A percentile compares a stretch with the other conserved stretches of the same genome.
Conservation (phyloP, 2,329 filamentous ascomycete species). For the Aspergillus sp. region DNA sequence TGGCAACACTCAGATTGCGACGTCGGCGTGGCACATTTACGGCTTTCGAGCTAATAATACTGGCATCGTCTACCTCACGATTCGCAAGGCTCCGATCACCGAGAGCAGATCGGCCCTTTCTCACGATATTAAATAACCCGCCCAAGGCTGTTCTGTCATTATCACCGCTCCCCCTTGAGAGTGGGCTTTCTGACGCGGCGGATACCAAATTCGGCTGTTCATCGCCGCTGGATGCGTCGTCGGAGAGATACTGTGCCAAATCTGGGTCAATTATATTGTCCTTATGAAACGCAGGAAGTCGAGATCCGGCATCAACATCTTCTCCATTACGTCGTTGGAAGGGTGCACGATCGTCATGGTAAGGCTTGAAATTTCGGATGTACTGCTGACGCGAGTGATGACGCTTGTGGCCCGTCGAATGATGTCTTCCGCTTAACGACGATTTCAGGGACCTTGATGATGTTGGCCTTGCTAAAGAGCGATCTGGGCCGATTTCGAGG, state of each 20-base stretch:
- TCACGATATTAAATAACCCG: slow-evolving; percentile 62
- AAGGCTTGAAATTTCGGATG: slow-evolving; percentile 63
- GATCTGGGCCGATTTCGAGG: slow-evolving; percentile 78
- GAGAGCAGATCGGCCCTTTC: slow-evolving; percentile 63
- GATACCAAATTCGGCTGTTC: slow-evolving; percentile 81
- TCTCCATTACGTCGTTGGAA: slow-evolving; percentile 70
- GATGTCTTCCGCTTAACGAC: slow-evolving; percentile 57
- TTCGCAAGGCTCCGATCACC: slow-evolving; percentile 68
- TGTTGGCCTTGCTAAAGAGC: slow-evolving; percentile 72
- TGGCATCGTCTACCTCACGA: slow-evolving; percentile 56
- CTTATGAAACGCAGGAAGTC: slow-evolving; percentile 87
- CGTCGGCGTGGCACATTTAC: slow-evolving; percentile 59
- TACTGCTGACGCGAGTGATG: slow-evolving; percentile 84
- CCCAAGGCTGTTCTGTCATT: slow-evolving; percentile 66
- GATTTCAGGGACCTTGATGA: slow-evolving; percentile 86
- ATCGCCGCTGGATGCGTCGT: slow-evolving; percentile 84
- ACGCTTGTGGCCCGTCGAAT: slow-evolving; percentile 73
- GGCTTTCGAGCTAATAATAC: slow-evolving; percentile 54
- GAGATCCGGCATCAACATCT: slow-evolving; percentile 55
- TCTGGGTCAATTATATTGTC: slow-evolving; percentile 99
- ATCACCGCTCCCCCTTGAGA: slow-evolving; percentile 58
- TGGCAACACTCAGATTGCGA: slow-evolving; percentile 77
- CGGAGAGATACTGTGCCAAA: slow-evolving; percentile 88
- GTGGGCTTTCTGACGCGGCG: slow-evolving; percentile 59
- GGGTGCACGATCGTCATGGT: slow-evolving; percentile 72